These are phyloP conservation scores for Zygosaccharomyces pseudorouxii DNA, from an alignment of 805 yeast species.

Conservation along the genomic window DNA sequence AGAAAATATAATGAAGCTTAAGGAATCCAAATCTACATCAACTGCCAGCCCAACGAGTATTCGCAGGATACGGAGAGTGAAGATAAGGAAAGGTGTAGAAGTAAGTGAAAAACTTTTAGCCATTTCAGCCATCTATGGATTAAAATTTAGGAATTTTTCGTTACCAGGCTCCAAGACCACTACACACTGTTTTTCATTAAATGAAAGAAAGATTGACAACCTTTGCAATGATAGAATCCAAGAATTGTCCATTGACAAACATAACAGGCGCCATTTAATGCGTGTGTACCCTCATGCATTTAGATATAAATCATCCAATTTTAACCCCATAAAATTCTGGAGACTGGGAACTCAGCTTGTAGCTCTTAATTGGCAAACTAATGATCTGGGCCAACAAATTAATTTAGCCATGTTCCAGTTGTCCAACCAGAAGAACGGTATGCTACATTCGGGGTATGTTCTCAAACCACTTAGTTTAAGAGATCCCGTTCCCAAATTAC, in stretches of 20 bases:
- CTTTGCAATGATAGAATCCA: slow-evolving; percentile 61
- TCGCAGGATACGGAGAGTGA: slow-evolving; percentile 33
- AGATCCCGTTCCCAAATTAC: slow-evolving; percentile 22
- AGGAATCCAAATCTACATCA: slow-evolving; percentile 7
- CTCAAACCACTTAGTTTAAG: slow-evolving; percentile 60
- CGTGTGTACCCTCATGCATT: slow-evolving; percentile 83
- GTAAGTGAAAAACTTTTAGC: slow-evolving; percentile 24
- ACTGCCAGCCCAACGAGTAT: slow-evolving; percentile 7
- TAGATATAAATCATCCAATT: slow-evolving; percentile 74
- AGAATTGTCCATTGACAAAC: slow-evolving; percentile 57
- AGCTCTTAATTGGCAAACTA: slow-evolving; percentile 95
- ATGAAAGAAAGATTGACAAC: slow-evolving; percentile 62
- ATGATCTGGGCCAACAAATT: slow-evolving; percentile 82
- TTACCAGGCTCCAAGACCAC: slow-evolving; percentile 76
- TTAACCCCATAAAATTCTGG: slow-evolving; percentile 79
- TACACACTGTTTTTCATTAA: slow-evolving; percentile 83
- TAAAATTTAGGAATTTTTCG: slow-evolving; percentile 75
- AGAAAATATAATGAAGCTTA: slow-evolving; percentile 17
- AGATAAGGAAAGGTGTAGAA: slow-evolving; percentile 24
- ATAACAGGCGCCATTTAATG: slow-evolving; percentile 70
- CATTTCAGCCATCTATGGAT: slow-evolving; percentile 50
- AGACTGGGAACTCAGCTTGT: slow-evolving; percentile 85
- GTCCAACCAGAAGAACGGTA: slow-evolving; percentile 37
- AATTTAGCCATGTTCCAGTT: slow-evolving; percentile 76
- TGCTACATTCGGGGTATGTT: slow-evolving; percentile 59